Conservation (phyloP, 768 basidiomycete species). For the Postia placenta region DNA sequence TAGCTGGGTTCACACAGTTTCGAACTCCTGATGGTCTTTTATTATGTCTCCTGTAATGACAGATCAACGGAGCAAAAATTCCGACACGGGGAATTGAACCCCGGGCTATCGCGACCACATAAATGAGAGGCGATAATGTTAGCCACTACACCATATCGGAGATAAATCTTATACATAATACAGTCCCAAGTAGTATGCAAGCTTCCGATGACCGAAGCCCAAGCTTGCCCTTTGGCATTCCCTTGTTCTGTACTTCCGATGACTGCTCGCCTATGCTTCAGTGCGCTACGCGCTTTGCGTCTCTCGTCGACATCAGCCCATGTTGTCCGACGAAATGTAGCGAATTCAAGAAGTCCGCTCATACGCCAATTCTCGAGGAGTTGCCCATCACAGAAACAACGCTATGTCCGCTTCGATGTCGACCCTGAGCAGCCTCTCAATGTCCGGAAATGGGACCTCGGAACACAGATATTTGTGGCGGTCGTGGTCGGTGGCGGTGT, state of each 20-base stretch:
- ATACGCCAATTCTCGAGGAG: not conserved
- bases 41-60: too few species aligned
- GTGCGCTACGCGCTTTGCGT: too few species aligned
- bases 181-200: too few species aligned
- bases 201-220: too few species aligned
- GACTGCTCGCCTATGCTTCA: too few species aligned
- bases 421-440: conserved; percentile 9
- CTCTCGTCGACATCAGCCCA: too few species aligned
- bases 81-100: conserved; percentile 7
- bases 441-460: conserved; percentile 9
- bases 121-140: conserved; percentile 7
- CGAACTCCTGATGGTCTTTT: too few species aligned
- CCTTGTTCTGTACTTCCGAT: too few species aligned
- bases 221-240: too few species aligned
- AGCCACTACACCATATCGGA: conserved; percentile 7
- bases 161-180: not conserved
- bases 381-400: not conserved
- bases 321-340: not conserved
- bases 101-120: conserved; percentile 4
- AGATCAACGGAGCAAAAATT: not conserved
- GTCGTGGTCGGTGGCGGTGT: conserved; percentile 11
- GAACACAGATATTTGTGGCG: conserved; percentile 13
- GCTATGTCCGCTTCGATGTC: conserved; percentile 16
- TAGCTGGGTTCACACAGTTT: too few species aligned
- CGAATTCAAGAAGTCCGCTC: not conserved